A percentile compares a stretch with the other conserved stretches of the same genome.
phyloP scores from a whole-genome alignment of 768 basidiomycete species.

The Atractiella rhizophila region DNA sequence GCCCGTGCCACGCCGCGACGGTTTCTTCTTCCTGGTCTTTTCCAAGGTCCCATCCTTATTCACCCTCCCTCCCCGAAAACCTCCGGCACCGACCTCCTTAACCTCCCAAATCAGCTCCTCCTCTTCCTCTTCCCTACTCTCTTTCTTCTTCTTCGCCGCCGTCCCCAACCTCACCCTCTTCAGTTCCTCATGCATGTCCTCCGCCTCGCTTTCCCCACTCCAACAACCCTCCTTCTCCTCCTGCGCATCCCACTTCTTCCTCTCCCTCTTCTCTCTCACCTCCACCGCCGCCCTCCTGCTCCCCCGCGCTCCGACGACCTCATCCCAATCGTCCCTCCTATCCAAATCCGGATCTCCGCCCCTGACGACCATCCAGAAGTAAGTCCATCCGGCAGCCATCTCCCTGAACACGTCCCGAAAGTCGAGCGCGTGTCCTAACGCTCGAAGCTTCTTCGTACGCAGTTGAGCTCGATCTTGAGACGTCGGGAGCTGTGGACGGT shows the following conservation, averaged over 20 bases:
- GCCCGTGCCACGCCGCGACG: no score
- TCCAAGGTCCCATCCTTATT: no score
- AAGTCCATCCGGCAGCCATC: constrained; percentile 17
- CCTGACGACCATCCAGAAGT: neutral
- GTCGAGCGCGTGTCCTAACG: constrained; percentile 40
- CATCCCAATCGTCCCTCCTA: neutral
- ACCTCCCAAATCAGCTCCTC: no score
- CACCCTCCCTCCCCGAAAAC: no score
- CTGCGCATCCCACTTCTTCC: neutral
- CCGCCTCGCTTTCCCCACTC: no score
- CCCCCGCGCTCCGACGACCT: neutral
- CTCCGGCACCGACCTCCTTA: no score
- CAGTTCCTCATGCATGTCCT: no score
- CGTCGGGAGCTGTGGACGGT: constrained; percentile 21
- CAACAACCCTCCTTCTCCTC: constrained; percentile 6
- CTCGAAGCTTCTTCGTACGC: constrained; percentile 31
- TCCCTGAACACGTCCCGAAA: constrained; percentile 44
- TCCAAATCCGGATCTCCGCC: neutral
- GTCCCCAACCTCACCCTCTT: no score
- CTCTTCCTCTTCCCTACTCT: no score
- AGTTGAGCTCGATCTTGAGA: constrained; percentile 5
- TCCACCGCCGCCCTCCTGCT: neutral
- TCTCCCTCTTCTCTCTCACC: neutral
- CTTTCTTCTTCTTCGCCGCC: no score
- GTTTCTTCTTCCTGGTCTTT: no score